Evolutionary conservation across 257 asterid genomes (phyloP).

Genomic region (Schizonepeta tenuifolia): DNA sequence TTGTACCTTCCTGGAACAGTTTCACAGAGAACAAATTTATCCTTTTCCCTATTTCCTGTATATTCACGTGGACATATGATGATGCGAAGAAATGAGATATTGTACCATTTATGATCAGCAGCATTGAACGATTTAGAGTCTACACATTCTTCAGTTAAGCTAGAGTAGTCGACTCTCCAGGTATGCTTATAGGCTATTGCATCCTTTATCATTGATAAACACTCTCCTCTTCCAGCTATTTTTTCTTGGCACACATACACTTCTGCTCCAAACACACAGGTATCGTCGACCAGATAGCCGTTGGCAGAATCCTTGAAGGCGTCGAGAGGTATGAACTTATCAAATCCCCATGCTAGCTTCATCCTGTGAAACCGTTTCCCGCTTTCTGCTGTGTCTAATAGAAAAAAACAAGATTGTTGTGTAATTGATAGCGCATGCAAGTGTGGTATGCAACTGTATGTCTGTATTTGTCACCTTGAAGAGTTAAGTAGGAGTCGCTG

Average conservation of each 20-base stretch:
- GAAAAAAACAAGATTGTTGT: background rate
- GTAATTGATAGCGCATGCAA: background rate
- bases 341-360: constrained; percentile 69
- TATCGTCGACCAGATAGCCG: constrained; percentile 61
- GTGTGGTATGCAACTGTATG: background rate
- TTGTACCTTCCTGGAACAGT: constrained; percentile 62
- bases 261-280: constrained; percentile 68
- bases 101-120: constrained; percentile 57
- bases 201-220: constrained; percentile 60
- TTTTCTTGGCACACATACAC: constrained; percentile 54
- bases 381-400: constrained; percentile 38
- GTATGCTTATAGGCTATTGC: constrained; percentile 45
- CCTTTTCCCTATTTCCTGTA: background rate
- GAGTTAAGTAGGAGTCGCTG: constrained; percentile 53
- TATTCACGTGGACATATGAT: background rate
- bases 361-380: constrained; percentile 58
- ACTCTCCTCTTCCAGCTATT: constrained; percentile 49
- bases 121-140: constrained; percentile 58
- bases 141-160: constrained; percentile 35
- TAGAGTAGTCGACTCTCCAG: constrained; percentile 51
- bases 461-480: constrained; percentile 44
- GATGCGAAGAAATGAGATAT: background rate
- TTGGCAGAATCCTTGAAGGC: constrained; percentile 50
- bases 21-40: background rate
- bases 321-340: constrained; percentile 52